Evolutionary conservation across 2,329 filamentous ascomycete genomes (phyloP).

Genomic region (Dactylella cylindrospora): DNA sequence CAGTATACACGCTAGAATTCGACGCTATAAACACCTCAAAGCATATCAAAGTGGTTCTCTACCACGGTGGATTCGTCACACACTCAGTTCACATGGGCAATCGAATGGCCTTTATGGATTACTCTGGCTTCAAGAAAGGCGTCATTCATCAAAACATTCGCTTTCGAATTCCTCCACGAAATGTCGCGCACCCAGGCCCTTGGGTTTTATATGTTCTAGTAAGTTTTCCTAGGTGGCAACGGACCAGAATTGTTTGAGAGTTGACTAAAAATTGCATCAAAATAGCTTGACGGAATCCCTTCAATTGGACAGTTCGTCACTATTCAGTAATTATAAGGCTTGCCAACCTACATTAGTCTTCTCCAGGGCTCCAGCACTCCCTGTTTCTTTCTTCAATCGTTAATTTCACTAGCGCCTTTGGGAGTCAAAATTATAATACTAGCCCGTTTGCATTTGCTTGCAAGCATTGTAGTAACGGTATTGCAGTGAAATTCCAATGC

Average conservation of each 20-base stretch:
- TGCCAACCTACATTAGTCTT: too few relatives aligned
- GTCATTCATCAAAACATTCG: constrained; percentile 55
- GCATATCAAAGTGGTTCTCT: constrained; percentile 58
- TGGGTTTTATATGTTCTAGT: constrained; percentile 62
- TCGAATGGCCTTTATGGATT: constrained; percentile 60
- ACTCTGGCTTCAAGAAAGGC: constrained; percentile 55
- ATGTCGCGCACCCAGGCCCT: constrained; percentile 62
- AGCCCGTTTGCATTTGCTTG: too few relatives aligned
- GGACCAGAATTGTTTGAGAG: background rate
- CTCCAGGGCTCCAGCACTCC: too few relatives aligned
- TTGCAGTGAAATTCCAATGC: too few relatives aligned
- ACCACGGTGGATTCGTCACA: constrained; percentile 64
- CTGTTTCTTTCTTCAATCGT: too few relatives aligned
- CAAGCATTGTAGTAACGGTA: too few relatives aligned
- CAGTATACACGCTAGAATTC: constrained; percentile 57
- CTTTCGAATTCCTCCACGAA: constrained; percentile 60
- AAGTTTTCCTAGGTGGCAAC: constrained; percentile 42
- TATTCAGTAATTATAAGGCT: constrained; percentile 18
- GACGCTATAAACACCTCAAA: constrained; percentile 54
- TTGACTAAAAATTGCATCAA: background rate
- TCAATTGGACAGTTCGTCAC: constrained; percentile 58
- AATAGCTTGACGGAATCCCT: constrained; percentile 58
- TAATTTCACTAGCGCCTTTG: too few relatives aligned
- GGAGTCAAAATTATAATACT: too few relatives aligned
- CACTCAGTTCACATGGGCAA: constrained; percentile 65